These are phyloP conservation scores for Nemania sp. DNA, from an alignment of 2,329 filamentous ascomycete species.

Conservation along the genomic window DNA sequence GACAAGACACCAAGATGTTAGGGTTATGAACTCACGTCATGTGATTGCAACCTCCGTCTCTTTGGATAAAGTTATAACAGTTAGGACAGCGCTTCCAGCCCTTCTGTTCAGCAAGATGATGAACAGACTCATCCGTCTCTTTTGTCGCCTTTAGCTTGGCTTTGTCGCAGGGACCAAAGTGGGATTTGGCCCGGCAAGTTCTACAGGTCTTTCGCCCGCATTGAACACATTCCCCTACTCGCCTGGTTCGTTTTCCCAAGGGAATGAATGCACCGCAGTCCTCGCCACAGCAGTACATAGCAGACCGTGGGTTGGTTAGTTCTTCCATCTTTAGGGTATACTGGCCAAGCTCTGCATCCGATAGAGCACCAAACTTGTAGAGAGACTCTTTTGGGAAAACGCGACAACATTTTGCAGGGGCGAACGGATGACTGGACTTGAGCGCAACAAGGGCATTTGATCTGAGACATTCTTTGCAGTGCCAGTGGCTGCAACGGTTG, in stretches of 20 bases:
- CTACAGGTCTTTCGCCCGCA: slow-evolving; percentile 30
- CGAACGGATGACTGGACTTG: slow-evolving; percentile 20
- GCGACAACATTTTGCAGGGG: slow-evolving; percentile 26
- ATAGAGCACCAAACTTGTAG: not conserved
- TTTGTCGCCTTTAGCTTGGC: not conserved
- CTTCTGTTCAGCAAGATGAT: slow-evolving; percentile 14
- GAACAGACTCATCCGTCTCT: slow-evolving; percentile 2
- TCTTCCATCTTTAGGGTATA: slow-evolving; percentile 28
- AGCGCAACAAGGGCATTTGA: slow-evolving; percentile 8
- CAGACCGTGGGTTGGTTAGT: slow-evolving; percentile 8
- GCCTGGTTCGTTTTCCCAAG: not conserved
- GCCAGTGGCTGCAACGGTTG: slow-evolving; percentile 10
- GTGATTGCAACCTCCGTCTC: slow-evolving; percentile 27
- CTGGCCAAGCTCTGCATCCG: slow-evolving; percentile 2
- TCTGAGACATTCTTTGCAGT: slow-evolving; percentile 22
- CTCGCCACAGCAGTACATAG: slow-evolving; percentile 28
- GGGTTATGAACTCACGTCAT: slow-evolving; percentile 24
- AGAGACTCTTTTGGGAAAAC: slow-evolving; percentile 19
- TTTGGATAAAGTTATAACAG: slow-evolving; percentile 28
- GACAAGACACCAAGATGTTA: not conserved
- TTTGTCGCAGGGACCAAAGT: slow-evolving; percentile 29
- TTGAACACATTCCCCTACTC: slow-evolving; percentile 18
- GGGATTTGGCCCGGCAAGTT: slow-evolving; percentile 27
- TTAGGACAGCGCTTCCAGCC: slow-evolving; percentile 34
- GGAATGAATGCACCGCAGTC: slow-evolving; percentile 28